These are phyloP conservation scores for Sphagnum tenellum DNA, from an alignment of 225 moss, liverwort and hornwort species.

Conservation along the genomic window DNA sequence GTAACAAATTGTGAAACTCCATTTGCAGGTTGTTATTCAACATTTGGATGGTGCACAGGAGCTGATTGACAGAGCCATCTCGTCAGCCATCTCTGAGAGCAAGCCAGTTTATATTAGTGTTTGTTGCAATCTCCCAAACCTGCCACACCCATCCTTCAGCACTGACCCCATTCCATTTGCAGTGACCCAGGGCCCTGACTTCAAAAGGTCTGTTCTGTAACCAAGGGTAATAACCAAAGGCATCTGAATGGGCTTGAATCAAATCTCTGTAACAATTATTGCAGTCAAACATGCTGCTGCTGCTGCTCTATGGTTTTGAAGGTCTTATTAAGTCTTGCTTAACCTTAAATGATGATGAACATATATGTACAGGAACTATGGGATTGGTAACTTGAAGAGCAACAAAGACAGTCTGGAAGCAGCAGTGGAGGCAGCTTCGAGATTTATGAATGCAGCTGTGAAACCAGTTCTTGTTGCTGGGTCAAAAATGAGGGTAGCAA, in stretches of 20 bases:
- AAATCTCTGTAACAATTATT: background rate
- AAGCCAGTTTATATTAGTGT: conserved; percentile 65
- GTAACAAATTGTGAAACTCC: background rate
- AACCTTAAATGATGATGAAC: too few species aligned
- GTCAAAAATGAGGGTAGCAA: conserved; percentile 38
- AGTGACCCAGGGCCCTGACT: background rate
- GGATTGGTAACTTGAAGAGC: conserved; percentile 6
- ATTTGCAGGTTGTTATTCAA: conserved; percentile 12
- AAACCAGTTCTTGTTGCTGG: conserved; percentile 62
- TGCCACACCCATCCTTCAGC: conserved; percentile 34
- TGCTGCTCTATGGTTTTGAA: too few species aligned
- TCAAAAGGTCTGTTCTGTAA: too few species aligned
- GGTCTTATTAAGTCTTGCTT: background rate
- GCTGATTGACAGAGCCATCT: conserved; percentile 40
- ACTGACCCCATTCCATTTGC: conserved; percentile 28
- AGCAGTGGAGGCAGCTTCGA: conserved; percentile 31
- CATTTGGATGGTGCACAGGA: conserved; percentile 37
- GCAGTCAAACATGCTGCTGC: too few species aligned
- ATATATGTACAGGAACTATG: too few species aligned
- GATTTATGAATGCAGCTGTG: conserved; percentile 24
- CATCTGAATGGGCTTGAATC: background rate
- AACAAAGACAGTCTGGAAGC: conserved; percentile 37
- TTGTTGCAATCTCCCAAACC: conserved; percentile 52
- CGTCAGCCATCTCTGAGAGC: conserved; percentile 41
- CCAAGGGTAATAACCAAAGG: too few species aligned